Base-by-base conservation (phyloP, 768 basidiomycete species). In the Leucocoprinus sp. region DNA sequence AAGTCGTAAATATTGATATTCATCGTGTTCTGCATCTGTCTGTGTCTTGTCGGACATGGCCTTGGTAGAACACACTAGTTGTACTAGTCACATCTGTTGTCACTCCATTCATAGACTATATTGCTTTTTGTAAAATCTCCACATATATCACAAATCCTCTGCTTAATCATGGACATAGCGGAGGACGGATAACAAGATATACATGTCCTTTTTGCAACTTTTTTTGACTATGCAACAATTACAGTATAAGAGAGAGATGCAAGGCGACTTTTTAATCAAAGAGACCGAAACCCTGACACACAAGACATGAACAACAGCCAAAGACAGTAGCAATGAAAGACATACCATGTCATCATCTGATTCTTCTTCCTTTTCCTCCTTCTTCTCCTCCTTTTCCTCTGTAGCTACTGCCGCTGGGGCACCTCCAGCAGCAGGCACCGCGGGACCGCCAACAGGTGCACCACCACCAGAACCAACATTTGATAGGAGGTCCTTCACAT, bases 381-480 rank as follows among this genome's bases (percentile, higher is more conserved):
- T 82, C 61, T 90, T 85, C 68, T 88, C 78, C 68, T 88, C 82
- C 70, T 85, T 78, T 67, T 84, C 82, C 64, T 83, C 83, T 65
- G 82, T 79, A 60, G 79, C 75, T 60, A 79, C 78, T 64, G 78
- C 90, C 51, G 74, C 80, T 28, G 27, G 6, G n/a, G 75, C 78
- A 31, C 80, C 79, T 36, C 76, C 80, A 23, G 72, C 75, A 43
- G 70, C 81, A 37, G n/a, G 63, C 82, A 47, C 65, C 80, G 48
- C 64, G 81, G 49, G 65, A 45, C 65, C 76, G 50, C 58, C 75
- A 42, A 66, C 74, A 44, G 90, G 84, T 55, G 82, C 89, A 51
- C 82, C 92, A 51, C 90, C 93, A 51, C 93, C 92, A 45, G 89
- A 73, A 52, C 95, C 93, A 52, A 99, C 92, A 74, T 91, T 95